Percentiles rank a stretch among this genome's conserved stretches.
These are phyloP conservation scores for Hanseniaspora hatyaiensis DNA, from an alignment of 805 yeast genomes.

Conservation along the genomic window DNA sequence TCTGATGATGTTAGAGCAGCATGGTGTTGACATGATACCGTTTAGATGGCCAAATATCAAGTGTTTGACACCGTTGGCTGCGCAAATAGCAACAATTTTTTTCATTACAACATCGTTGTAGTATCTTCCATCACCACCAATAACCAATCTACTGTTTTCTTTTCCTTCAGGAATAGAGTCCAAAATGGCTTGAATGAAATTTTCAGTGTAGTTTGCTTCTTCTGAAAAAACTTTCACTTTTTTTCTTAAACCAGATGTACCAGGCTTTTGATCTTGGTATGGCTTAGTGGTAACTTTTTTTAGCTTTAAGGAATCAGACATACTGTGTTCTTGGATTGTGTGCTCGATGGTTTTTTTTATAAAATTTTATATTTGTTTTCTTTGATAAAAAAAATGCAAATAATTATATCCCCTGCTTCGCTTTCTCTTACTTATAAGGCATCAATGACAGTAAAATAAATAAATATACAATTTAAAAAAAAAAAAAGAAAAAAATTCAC, in stretches of 20 bases:
- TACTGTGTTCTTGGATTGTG: too few species aligned
- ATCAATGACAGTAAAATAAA: too few species aligned
- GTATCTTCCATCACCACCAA: conserved; percentile 96
- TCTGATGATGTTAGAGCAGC: conserved; percentile 88
- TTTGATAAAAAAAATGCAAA: too few species aligned
- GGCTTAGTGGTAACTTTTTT: conserved; percentile 51
- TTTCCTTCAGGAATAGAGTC: conserved; percentile 86
- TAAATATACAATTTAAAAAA: too few species aligned
- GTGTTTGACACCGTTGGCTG: conserved; percentile 82
- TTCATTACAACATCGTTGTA: conserved; percentile 75
- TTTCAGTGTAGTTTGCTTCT: conserved; percentile 72
- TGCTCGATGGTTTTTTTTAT: too few species aligned
- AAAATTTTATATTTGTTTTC: too few species aligned
- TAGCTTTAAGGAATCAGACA: conserved; percentile 15
- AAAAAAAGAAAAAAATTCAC: too few species aligned
- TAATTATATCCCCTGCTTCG: too few species aligned
- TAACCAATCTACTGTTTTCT: conserved; percentile 59
- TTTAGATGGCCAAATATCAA: conserved; percentile 67
- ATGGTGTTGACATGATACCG: conserved; percentile 89
- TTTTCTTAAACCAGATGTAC: conserved; percentile 93
- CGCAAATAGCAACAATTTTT: conserved; percentile 68
- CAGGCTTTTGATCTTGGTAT: conserved; percentile 88
- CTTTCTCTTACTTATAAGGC: too few species aligned
- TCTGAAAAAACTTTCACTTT: conserved; percentile 71
- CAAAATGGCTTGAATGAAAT: conserved; percentile 78